A percentile compares a stretch with the other conserved stretches of the same genome.
These are phyloP conservation scores for Talaromyces sp. DNA, from an alignment of 2,329 filamentous ascomycete genomes.

Conservation along the genomic window DNA sequence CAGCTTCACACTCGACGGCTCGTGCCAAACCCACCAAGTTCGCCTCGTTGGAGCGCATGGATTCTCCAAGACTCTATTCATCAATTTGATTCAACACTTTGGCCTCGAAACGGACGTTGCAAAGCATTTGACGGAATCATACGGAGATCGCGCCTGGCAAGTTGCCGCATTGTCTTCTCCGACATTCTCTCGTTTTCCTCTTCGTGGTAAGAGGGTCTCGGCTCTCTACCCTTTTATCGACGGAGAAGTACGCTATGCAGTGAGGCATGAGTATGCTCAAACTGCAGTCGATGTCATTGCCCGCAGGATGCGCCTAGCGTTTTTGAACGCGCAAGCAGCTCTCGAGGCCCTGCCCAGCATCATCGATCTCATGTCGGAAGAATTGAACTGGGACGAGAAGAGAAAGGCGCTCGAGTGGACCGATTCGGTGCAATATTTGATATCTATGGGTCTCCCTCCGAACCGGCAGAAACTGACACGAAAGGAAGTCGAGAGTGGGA, in stretches of 20 bases:
- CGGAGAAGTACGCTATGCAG: conserved; percentile 83
- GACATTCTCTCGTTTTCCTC: conserved; percentile 75
- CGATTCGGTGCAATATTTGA: conserved; percentile 58
- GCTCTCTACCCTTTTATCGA: conserved; percentile 85
- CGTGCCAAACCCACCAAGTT: conserved; percentile 78
- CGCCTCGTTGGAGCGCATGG: conserved; percentile 79
- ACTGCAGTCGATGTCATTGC: conserved; percentile 86
- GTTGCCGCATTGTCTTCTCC: conserved; percentile 75
- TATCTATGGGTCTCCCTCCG: conserved; percentile 59
- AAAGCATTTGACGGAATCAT: conserved; percentile 79
- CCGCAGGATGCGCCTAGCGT: conserved; percentile 76
- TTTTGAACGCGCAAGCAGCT: conserved; percentile 86
- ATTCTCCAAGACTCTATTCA: conserved; percentile 86
- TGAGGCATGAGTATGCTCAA: conserved; percentile 85
- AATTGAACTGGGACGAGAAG: conserved; percentile 70
- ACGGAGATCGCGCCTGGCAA: conserved; percentile 89
- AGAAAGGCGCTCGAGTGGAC: conserved; percentile 78
- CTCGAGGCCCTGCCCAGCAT: conserved; percentile 79
- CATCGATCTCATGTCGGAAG: conserved; percentile 83
- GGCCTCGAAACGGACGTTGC: conserved; percentile 89
- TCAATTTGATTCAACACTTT: conserved; percentile 91
- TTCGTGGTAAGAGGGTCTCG: conserved; percentile 74
- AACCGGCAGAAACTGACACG: conserved; percentile 53
- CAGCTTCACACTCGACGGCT: conserved; percentile 64
- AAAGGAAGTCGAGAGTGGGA: conserved; percentile 56